These are phyloP conservation scores for Dichomitus squalens DNA, from an alignment of 1,284 basidiomycete species.

Conservation along the genomic window DNA sequence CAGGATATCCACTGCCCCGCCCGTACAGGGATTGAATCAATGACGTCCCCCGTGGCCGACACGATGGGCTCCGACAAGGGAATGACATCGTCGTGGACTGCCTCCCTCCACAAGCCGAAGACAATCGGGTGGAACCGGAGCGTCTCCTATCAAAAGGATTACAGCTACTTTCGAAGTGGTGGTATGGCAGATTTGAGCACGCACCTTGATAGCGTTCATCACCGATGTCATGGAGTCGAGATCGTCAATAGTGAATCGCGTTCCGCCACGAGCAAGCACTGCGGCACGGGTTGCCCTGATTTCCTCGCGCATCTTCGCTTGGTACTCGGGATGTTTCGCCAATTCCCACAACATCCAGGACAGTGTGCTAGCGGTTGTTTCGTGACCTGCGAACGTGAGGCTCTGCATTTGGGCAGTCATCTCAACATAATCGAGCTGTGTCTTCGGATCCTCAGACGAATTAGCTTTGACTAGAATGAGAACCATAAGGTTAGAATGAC, in stretches of 20 bases:
- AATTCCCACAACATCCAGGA: slow-evolving; percentile 35
- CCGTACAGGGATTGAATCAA: slow-evolving; percentile 37
- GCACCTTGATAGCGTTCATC: slow-evolving; percentile 18
- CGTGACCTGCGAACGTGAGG: slow-evolving; percentile 33
- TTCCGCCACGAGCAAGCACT: slow-evolving; percentile 26
- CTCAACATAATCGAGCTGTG: slow-evolving; percentile 48
- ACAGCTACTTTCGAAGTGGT: not conserved
- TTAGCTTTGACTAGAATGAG: slow-evolving; percentile 54
- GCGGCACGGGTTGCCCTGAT: slow-evolving; percentile 26
- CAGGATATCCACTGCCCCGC: slow-evolving; percentile 39
- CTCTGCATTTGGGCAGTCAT: slow-evolving; percentile 53
- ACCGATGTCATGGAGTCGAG: slow-evolving; percentile 32
- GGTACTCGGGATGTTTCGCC: slow-evolving; percentile 31
- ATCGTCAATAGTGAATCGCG: slow-evolving; percentile 32
- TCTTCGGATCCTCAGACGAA: slow-evolving; percentile 43
- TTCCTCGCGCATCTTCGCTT: slow-evolving; percentile 31
- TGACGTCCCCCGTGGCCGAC: slow-evolving; percentile 31
- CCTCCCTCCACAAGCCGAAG: slow-evolving; percentile 32
- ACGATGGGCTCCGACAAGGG: slow-evolving; percentile 41
- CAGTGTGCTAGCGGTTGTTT: slow-evolving; percentile 26
- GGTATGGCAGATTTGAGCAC: not conserved
- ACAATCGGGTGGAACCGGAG: too few species aligned
- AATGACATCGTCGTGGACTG: slow-evolving; percentile 38
- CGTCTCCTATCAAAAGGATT: slow-evolving; percentile 35
- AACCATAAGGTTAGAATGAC: not conserved